Evolutionary conservation across 176 grass and related monocot species (phyloP), one percentile per base, ranked within the genome.

Genomic region (Thinopyrum elongatum): DNA sequence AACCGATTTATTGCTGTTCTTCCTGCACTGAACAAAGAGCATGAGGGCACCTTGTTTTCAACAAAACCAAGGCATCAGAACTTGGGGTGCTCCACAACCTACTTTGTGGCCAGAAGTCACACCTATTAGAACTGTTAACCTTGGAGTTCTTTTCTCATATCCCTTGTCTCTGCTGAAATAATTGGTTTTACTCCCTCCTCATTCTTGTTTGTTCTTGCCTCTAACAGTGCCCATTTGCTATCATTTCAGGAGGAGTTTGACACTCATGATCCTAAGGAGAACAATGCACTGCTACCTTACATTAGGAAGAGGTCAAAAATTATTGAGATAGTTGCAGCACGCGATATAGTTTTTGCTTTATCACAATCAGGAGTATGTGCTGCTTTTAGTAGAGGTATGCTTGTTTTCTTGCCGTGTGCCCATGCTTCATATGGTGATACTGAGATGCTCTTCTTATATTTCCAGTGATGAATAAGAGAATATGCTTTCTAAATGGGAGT

Each of bases 301-400:
- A 78, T 97, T 90, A 90, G 94, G 89, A 97, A 97, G 84, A 92
- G 94, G 73, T 94, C 94, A 82, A 97, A 97, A 89, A 94, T 97
- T 87, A 92, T 97, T 74, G 94, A 97, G 86, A 97, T 97, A 76
- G 88, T 97, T 85, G 94, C 94, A 59, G 92, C 94, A 3, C 73
- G 86, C 55, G 94, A 97, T 60, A 94, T 97, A 44, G 90, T 97
- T 67, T 97, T 97, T 80, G 94, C 94, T 87, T 70, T 97, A 62
- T 89, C 92, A 64, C 94, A 97, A 60, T 92, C 94, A 44, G 94
- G 94, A 70, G 82, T 97, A 30, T 97, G 94, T 87, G 94, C 94
- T 88, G 94, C 92, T 73, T 97, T 97, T 87, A 94, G 92, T 80
- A 91, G 94, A 97, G 92, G 94, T 97, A 90, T 82, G 74, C 23